Conservation (phyloP, 2,329 filamentous ascomycete genomes). For the Ciborinia camelliae region DNA sequence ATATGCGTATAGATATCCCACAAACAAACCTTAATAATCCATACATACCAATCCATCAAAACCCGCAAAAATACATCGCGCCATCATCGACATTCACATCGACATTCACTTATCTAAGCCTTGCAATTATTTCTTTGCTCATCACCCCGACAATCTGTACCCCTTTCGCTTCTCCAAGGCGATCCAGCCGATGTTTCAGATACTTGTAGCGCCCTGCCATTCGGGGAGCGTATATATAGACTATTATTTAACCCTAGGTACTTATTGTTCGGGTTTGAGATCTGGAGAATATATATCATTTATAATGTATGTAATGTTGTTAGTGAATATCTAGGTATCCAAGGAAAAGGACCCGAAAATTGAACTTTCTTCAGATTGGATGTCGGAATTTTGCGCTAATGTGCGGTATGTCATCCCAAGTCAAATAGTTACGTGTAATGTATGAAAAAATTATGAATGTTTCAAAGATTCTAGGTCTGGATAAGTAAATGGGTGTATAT, state of each 20-base stretch:
- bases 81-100: not conserved
- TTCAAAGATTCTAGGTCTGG: too few species aligned
- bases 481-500: not conserved
- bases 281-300: too few species aligned
- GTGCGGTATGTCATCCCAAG: not conserved
- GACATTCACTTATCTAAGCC: not conserved
- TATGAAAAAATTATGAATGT: not conserved
- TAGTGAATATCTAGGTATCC: not conserved
- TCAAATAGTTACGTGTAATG: not conserved
- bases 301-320: not conserved
- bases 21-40: too few species aligned
- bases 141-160: not conserved
- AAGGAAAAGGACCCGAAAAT: too few species aligned
- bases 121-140: too few species aligned
- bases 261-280: too few species aligned
- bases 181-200: not conserved
- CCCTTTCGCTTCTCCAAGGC: not conserved
- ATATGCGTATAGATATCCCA: not conserved
- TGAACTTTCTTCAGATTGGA: rapidly evolving
- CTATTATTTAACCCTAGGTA: too few species aligned
- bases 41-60: not conserved
- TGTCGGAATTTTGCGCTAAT: not conserved
- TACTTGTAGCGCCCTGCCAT: too few species aligned
- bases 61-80: not conserved
- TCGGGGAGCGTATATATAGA: not conserved